Evolutionary conservation across 2,329 filamentous ascomycete genomes (phyloP).

Genomic region (Colletotrichum chlorophyti): DNA sequence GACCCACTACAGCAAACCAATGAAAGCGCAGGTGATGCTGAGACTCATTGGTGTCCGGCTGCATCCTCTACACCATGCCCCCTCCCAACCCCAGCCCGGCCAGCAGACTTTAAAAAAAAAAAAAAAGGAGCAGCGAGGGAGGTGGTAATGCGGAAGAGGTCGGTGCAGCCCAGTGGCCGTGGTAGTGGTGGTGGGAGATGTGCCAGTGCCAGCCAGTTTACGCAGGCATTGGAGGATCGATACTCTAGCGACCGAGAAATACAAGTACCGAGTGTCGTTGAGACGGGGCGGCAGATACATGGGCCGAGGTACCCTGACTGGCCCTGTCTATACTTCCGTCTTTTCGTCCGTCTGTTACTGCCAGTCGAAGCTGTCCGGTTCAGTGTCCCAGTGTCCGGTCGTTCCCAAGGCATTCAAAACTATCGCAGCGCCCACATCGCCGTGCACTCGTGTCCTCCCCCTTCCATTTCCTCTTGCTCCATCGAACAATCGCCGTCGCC

Average conservation of each 20-base stretch:
- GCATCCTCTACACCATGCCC: slow-evolving; percentile 9
- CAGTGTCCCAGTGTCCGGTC: neutral
- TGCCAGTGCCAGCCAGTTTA: neutral
- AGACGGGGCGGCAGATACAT: too few relatives aligned
- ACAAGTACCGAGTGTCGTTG: too few relatives aligned
- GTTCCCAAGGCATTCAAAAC: slow-evolving; percentile 41
- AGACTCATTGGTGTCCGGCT: slow-evolving; percentile 27
- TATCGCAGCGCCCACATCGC: slow-evolving; percentile 37
- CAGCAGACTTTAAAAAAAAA: slow-evolving; percentile 1
- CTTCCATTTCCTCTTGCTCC: slow-evolving; percentile 42
- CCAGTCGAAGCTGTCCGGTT: neutral
- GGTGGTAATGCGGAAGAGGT: neutral
- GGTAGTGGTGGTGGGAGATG: neutral
- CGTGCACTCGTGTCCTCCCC: slow-evolving; percentile 37
- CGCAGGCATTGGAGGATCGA: too few relatives aligned
- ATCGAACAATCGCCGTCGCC: slow-evolving; percentile 58
- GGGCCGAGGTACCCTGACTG: too few relatives aligned
- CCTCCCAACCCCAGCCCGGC: neutral
- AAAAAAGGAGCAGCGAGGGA: neutral
- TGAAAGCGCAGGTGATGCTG: slow-evolving; percentile 9
- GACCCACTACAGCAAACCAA: slow-evolving; percentile 10
- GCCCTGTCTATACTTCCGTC: too few relatives aligned
- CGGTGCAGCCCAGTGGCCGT: neutral
- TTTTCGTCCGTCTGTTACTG: too few relatives aligned
- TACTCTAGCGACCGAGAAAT: too few relatives aligned